Evolutionary conservation across 2,329 filamentous ascomycete genomes (phyloP), one percentile per base, ranked within the genome.

Genomic region (Rosellinia necatrix): DNA sequence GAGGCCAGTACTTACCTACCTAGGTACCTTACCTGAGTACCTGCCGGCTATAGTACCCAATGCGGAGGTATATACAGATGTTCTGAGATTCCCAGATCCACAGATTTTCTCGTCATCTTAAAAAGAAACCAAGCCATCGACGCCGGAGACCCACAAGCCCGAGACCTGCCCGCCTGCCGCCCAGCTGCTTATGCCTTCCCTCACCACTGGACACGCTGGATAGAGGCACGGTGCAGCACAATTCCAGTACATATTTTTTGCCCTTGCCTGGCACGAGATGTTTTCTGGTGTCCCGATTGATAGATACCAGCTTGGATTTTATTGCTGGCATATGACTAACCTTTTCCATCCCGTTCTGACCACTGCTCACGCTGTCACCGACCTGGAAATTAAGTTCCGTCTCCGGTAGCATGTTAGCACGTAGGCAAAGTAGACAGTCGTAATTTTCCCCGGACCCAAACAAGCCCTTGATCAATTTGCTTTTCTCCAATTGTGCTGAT

Each of bases 131-230:
- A 24, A 53, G 38, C 43, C 27, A 49, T 56, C 42, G 12, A 52
- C 52, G 34, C 52, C 56, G 52, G 56, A 56, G 52, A 56, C 56
- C 56, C 56, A 53, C 37, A 49, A 52, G 52, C 37, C 56, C 56
- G 56, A 59, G 56, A 59, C 52, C 37, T 59, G 52, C 40, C 51
- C 56, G 52, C 47, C 48, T 59, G 42, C 52, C 48, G 51, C 50
- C 46, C 41, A 42, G 21, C n/a, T 48, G 7, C 47, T 40, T n/a
- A 43, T 35, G 13, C 49, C 22, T 17, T 7, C 40, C 30, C 29
- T n/a, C n/a, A n/a, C n/a, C n/a, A n/a, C n/a, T n/a, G n/a, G n/a
- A n/a, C n/a, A n/a, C n/a, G n/a, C n/a, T n/a, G n/a, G n/a, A n/a
- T n/a, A n/a, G n/a, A n/a, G n/a, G n/a, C n/a, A n/a, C n/a, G n/a